Base-by-base conservation (phyloP, 2,329 filamentous ascomycete species). In the Aureobasidium subglaciale region DNA sequence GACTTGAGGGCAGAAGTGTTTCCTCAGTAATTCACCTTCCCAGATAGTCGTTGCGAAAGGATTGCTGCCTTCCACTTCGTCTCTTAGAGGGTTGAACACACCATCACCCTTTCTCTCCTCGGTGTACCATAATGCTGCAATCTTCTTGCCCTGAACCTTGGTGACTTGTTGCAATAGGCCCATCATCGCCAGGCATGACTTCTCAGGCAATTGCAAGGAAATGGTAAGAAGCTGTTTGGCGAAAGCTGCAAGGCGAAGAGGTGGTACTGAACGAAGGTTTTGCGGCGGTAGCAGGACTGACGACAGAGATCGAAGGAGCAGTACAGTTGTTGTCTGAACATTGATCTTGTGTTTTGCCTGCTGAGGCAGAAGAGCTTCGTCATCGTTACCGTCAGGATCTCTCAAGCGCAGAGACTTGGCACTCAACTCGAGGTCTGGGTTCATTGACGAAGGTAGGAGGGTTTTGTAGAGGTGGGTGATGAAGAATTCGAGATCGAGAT, bases 401-500 rank as follows among this genome's bases (percentile, higher is more conserved):
- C 37, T 32, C n/a, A 57, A 20, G 5, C 56, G 56, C 16, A 57
- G 25, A n/a, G 56, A 54, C 64, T 86, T 90, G 46, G 87, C 85
- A 59, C 80, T 79, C 58, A 88, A 82, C 70, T 99, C 93, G 62
- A 99, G 84, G 67, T 96, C 89, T 0, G 91, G 79, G 69, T 95
- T 87, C 46, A 91, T 76, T 3, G 87, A 85, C 24, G 96, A 80
- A 1, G 86, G 79, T 62, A 92, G 82, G 5, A 99, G 80, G 15
- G 88, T 88, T 63, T 85, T 86, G 78, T 95, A 99, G 58, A 99
- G 87, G 71, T 96, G 88, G 13, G 87, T 89, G 64, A 90, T 91
- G 79, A 99, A 99, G 78, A 91, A 96, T 64, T 87, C 90, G 34
- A 99, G 82, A 69, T 99, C 95, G 46, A 99, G 84, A 65, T 91